Evolutionary conservation across 176 grass and related monocot genomes (phyloP).

Genomic region (Aegilops tauschii): DNA sequence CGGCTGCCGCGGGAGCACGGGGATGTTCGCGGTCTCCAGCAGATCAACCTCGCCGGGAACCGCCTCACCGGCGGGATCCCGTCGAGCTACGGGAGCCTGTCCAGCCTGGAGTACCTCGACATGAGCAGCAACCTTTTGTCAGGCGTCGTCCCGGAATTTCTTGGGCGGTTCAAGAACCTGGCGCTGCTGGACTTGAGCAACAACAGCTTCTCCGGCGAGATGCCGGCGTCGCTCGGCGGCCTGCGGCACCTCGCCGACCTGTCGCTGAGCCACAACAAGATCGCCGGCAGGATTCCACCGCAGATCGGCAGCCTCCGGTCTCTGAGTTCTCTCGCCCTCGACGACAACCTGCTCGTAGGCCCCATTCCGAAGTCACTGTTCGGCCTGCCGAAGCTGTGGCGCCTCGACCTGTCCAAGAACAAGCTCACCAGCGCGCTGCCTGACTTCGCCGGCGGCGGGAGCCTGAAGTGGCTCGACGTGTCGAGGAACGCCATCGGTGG

Average conservation of each 20-base stretch:
- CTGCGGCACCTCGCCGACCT: conserved; percentile 44
- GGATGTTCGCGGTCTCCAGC: conserved; percentile 36
- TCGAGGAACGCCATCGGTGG: conserved; percentile 57
- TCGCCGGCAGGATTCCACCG: conserved; percentile 46
- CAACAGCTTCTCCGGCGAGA: conserved; percentile 68
- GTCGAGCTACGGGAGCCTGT: conserved; percentile 41
- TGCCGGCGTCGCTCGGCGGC: conserved; percentile 50
- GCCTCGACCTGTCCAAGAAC: conserved; percentile 68
- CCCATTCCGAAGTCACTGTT: conserved; percentile 54
- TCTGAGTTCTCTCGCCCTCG: conserved; percentile 52
- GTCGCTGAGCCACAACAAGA: conserved; percentile 56
- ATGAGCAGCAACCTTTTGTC: conserved; percentile 55
- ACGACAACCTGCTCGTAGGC: conserved; percentile 51
- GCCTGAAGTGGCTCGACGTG: conserved; percentile 51
- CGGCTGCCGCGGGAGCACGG: conserved; percentile 53
- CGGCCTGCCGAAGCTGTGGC: conserved; percentile 63
- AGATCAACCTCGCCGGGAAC: conserved; percentile 79
- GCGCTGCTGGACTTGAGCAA: conserved; percentile 63
- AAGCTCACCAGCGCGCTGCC: conserved; percentile 57
- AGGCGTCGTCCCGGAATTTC: conserved; percentile 48
- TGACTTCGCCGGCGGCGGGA: conserved; percentile 28
- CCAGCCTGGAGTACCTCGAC: conserved; percentile 54
- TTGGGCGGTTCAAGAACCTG: conserved; percentile 58
- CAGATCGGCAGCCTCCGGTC: conserved; percentile 52
- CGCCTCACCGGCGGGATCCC: conserved; percentile 48